Conservation (phyloP, 208 protist genomes). For the Trypanosoma rangeli region DNA sequence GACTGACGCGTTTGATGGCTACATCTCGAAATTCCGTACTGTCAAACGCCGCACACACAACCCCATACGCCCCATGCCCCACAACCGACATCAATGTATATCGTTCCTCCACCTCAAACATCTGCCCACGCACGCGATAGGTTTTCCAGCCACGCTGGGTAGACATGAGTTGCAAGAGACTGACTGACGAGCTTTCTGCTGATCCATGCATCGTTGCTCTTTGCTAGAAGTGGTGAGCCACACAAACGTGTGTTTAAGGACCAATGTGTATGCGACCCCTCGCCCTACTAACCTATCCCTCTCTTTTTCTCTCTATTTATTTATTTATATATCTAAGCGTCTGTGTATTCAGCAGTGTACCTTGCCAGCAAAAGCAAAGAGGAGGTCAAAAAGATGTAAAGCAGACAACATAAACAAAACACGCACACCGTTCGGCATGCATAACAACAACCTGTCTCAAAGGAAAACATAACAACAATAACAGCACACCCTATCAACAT, state of each 20-base stretch:
- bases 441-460: no score
- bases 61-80: slow-evolving; percentile 89
- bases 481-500: background rate
- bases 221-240: background rate
- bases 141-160: slow-evolving; percentile 81
- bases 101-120: slow-evolving; percentile 84
- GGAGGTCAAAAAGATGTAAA: slow-evolving; percentile 1
- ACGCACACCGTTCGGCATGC: background rate
- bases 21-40: slow-evolving; percentile 83
- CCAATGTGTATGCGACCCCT: background rate
- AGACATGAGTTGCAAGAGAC: slow-evolving; percentile 68
- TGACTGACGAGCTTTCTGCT: slow-evolving; percentile 11
- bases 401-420: background rate
- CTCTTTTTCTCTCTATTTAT: background rate
- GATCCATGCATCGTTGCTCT: background rate
- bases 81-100: slow-evolving; percentile 88
- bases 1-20: slow-evolving; percentile 97
- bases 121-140: slow-evolving; percentile 81
- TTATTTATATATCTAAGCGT: background rate
- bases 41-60: slow-evolving; percentile 86
- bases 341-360: background rate
- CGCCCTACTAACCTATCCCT: background rate
- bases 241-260: background rate
- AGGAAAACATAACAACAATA: slow-evolving; percentile 12
- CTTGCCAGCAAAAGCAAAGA: slow-evolving; percentile 1